Conservation (phyloP, 2,329 filamentous ascomycete species). For the Cercospora zeae-maydis region DNA sequence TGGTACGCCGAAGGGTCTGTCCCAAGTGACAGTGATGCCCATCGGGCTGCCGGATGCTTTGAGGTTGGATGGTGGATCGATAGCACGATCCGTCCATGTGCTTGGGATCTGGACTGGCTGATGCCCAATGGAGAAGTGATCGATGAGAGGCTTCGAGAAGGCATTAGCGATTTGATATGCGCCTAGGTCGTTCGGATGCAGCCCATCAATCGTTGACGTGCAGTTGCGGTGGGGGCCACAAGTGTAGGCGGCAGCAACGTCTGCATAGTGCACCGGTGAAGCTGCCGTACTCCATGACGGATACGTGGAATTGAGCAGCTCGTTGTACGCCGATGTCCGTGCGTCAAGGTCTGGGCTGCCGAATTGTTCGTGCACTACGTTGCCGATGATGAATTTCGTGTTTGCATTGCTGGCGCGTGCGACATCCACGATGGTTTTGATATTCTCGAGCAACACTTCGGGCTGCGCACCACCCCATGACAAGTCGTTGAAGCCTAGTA, state of each 20-base stretch:
- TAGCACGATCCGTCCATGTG: conserved; percentile 4
- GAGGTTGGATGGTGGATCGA: conserved; percentile 2
- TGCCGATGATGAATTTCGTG: conserved; percentile 23
- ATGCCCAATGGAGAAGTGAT: conserved; percentile 9
- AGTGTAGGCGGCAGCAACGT: conserved; percentile 29
- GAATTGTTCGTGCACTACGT: conserved; percentile 16
- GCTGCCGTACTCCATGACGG: conserved; percentile 26
- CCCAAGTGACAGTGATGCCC: conserved; percentile 15
- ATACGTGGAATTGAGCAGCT: conserved; percentile 2
- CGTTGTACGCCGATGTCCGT: background rate
- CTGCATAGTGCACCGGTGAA: conserved; percentile 37
- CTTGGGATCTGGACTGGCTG: conserved; percentile 2
- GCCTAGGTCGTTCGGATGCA: conserved; percentile 44
- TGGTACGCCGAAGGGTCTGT: conserved; percentile 7
- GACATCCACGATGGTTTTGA: conserved; percentile 33
- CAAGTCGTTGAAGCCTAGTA: conserved; percentile 30
- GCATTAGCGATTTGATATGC: conserved; percentile 45
- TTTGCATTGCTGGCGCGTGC: conserved; percentile 33
- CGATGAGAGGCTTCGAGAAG: conserved; percentile 32
- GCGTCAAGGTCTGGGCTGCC: background rate
- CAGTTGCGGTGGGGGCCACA: conserved; percentile 33
- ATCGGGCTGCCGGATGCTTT: conserved; percentile 5
- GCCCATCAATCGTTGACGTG: conserved; percentile 40
- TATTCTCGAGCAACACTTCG: conserved; percentile 23
- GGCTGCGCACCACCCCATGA: conserved; percentile 26